phyloP scores from a whole-genome alignment of 2,329 filamentous ascomycete species.

The Colletotrichum destructivum region DNA sequence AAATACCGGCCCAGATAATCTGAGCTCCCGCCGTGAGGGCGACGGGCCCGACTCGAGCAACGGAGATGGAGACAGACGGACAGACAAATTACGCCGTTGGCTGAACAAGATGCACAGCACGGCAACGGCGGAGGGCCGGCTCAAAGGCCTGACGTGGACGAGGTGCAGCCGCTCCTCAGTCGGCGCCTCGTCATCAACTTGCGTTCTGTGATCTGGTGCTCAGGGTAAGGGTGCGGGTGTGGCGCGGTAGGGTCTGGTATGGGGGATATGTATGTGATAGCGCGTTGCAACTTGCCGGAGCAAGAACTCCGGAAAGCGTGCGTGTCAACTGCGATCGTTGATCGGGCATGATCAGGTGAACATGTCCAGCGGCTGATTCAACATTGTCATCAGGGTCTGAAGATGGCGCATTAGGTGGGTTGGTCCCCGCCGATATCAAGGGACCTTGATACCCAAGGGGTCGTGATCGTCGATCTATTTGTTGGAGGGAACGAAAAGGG shows the following conservation, averaged over 20 bases:
- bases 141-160: neutral
- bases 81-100: neutral
- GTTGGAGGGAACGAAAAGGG: constrained; percentile 10
- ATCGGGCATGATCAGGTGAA: constrained; percentile 32
- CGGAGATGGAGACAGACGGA: neutral
- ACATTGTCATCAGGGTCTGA: constrained; percentile 36
- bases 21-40: too few species aligned
- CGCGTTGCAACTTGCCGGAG: constrained; percentile 15
- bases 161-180: neutral
- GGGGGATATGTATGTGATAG: neutral
- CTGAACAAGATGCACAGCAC: constrained; percentile 2
- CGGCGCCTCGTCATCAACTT: too few species aligned
- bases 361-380: constrained; percentile 17
- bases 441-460: constrained; percentile 30
- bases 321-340: constrained; percentile 29
- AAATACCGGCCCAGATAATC: neutral
- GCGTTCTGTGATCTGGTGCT: neutral
- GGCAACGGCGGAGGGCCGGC: neutral
- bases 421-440: constrained; percentile 19
- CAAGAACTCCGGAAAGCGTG: constrained; percentile 32
- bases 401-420: constrained; percentile 17
- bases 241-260: neutral
- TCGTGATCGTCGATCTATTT: constrained; percentile 38
- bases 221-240: neutral
- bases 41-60: constrained; percentile 5